Conservation (phyloP, 1,284 basidiomycete species). For the Marasmius oreades region DNA sequence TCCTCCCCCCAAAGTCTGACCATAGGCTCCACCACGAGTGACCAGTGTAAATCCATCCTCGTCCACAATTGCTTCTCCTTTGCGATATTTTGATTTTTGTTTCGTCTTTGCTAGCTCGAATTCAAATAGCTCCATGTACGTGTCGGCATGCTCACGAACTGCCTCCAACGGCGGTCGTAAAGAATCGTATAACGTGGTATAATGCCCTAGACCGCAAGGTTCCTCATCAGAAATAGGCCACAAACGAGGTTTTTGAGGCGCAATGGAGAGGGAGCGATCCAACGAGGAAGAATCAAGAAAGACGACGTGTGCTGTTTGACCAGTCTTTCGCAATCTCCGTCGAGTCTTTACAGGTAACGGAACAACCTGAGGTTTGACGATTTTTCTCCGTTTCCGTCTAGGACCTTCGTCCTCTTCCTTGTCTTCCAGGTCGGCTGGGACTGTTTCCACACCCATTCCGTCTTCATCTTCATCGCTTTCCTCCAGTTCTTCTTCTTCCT, state of each 20-base stretch:
- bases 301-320: conserved; percentile 68
- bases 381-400: conserved; percentile 47
- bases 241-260: conserved; percentile 42
- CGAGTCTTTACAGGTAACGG: conserved; percentile 54
- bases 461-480: conserved; percentile 34
- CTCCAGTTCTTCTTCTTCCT: conserved; percentile 35
- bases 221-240: conserved; percentile 60
- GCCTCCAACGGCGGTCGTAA: conserved; percentile 69
- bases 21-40: conserved; percentile 83
- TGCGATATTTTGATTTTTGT: conserved; percentile 65
- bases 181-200: conserved; percentile 56
- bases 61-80: conserved; percentile 84
- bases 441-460: conserved; percentile 30
- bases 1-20: conserved; percentile 78
- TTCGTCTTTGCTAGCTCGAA: conserved; percentile 61
- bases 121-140: conserved; percentile 73
- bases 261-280: conserved; percentile 50
- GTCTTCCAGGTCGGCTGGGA: conserved; percentile 7
- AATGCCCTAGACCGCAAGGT: conserved; percentile 69
- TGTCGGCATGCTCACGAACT: conserved; percentile 74
- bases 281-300: conserved; percentile 78
- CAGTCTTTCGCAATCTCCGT: conserved; percentile 59
- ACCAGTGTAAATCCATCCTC: conserved; percentile 93
- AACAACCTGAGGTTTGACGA: conserved; percentile 35
- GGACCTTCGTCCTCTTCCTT: conserved; percentile 28